Conservation (phyloP, 2,329 filamentous ascomycete genomes). For the Xylaria multiplex region DNA sequence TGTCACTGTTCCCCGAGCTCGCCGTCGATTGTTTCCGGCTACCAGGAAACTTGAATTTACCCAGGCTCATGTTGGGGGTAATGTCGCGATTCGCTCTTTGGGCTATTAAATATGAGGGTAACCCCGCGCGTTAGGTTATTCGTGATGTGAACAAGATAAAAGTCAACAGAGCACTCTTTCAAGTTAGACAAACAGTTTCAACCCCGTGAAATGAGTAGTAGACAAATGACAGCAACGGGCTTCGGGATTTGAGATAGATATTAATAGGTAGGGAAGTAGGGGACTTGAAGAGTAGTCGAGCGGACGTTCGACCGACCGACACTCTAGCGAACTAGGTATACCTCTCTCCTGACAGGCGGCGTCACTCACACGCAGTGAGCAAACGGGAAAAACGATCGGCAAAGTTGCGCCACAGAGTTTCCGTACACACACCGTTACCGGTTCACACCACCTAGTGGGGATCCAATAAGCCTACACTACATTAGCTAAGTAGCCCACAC, state of each 20-base stretch:
- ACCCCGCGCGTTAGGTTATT: neutral
- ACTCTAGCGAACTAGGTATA: neutral
- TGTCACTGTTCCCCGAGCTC: constrained; percentile 27
- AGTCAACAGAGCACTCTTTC: neutral
- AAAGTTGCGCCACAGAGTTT: constrained; percentile 16
- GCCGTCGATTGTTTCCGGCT: constrained; percentile 25
- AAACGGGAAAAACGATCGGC: constrained; percentile 27
- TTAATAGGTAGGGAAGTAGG: constrained; percentile 6
- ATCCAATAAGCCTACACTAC: constrained; percentile 6
- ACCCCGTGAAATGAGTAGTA: neutral
- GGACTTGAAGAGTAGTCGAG: constrained; percentile 2
- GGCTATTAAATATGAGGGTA: neutral
- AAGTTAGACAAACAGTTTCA: neutral
- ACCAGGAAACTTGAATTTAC: constrained; percentile 34
- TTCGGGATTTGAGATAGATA: constrained; percentile 1
- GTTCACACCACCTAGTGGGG: constrained; percentile 20
- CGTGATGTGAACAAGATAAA: neutral
- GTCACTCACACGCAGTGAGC: constrained; percentile 16
- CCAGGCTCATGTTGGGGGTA: constrained; percentile 29
- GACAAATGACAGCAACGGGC: constrained; percentile 6
- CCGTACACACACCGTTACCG: constrained; percentile 18
- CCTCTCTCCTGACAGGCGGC: constrained; percentile 13
- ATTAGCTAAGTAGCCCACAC: constrained; percentile 20
- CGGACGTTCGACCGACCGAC: constrained; percentile 4
- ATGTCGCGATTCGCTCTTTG: constrained; percentile 3